Conservation (phyloP, 1,139 yeast species). For the Diutina rugosa region DNA sequence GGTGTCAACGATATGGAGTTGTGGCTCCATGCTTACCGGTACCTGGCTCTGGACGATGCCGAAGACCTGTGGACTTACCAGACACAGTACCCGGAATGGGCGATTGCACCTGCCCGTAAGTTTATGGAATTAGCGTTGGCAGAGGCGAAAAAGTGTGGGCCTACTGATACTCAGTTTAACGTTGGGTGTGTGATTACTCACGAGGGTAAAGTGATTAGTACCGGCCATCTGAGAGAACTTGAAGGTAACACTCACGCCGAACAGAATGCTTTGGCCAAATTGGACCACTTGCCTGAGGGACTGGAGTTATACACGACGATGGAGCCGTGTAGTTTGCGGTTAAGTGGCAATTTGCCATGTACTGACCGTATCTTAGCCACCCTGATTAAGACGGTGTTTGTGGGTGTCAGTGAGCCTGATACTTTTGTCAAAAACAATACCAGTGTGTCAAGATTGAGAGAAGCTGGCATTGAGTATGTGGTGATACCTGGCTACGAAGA, state of each 20-base stretch:
- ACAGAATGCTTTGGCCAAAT: constrained; percentile 83
- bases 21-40: constrained; percentile 83
- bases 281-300: constrained; percentile 55
- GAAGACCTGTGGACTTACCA: constrained; percentile 53
- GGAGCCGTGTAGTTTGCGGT: constrained; percentile 91
- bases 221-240: constrained; percentile 84
- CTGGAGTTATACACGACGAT: constrained; percentile 85
- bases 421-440: constrained; percentile 73
- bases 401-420: constrained; percentile 86
- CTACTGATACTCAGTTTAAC: constrained; percentile 77
- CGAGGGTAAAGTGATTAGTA: constrained; percentile 50
- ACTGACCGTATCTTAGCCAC: constrained; percentile 58
- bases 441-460: constrained; percentile 41
- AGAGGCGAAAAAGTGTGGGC: constrained; percentile 73
- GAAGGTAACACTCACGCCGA: constrained; percentile 98
- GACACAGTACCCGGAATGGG: constrained; percentile 85
- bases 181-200: constrained; percentile 75
- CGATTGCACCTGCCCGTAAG: constrained; percentile 40
- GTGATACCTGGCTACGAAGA: constrained; percentile 79
- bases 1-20: constrained; percentile 74
- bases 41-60: constrained; percentile 36
- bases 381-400: constrained; percentile 61
- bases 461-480: constrained; percentile 54
- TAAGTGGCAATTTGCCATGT: constrained; percentile 89
- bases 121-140: constrained; percentile 55